Evolutionary conservation across 2,329 filamentous ascomycete species (phyloP), one percentile per base, ranked within the genome.

Genomic region (Penicillium freii): DNA sequence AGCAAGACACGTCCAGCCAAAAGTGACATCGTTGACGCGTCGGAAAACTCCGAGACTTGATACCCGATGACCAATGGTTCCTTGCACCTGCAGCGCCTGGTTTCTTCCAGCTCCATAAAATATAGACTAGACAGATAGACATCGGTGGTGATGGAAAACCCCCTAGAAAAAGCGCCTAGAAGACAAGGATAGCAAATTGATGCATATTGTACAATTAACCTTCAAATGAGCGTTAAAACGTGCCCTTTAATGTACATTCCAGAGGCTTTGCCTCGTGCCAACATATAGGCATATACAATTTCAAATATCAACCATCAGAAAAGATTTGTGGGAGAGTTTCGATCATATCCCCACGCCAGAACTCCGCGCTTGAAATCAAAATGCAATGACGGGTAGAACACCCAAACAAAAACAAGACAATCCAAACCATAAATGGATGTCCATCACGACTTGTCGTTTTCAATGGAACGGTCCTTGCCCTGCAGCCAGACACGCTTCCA

Each of bases 401-500:
- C 38, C 39, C 40, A 27, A 15, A 5, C 13, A 38, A 53, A 38
- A 27, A 21, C 21, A 49, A 25, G 39, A 44, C n/a, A 48, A 13
- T 15, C 36, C n/a, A n/a, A 13, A 47, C 31, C 1, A 48, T 5
- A 38, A 25, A 31, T 15, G 34, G 27, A 45, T 6, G 23, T 51
- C 31, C 6, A 38, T 51, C 48, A 45, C 65, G 57, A 69, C 46
- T 70, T 65, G 53, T 73, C 69, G 43, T 72, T 66, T 29, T 72
- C 67, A 42, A 58, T 47, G 27, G 62, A 57, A 27, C 64, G 62
- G 1, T 66, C 66, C 48, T 66, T 69, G 8, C 74, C 73, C 17
- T 74, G 68, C 23, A 73, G 59, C 76, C 74, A 79, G 21, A 73
- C 71, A 29, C 73, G 71, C 64, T 78, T 75, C 74, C 75, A 78